Conservation (phyloP, 306 rosid species). For the Castanea sativa region DNA sequence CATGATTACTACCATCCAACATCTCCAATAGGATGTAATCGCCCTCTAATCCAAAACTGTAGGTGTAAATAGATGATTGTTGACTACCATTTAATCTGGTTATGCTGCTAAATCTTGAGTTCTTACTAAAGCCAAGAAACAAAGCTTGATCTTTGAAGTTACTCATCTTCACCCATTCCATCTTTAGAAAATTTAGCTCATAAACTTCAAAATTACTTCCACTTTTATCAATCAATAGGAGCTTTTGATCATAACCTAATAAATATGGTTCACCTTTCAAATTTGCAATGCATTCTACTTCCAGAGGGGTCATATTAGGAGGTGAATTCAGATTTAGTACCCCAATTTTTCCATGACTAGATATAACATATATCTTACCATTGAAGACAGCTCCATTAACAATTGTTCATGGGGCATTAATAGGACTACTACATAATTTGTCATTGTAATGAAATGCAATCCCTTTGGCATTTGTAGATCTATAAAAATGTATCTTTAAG, state of each 20-base stretch:
- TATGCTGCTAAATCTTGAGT: background rate
- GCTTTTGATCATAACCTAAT: background rate
- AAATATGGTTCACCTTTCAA: background rate
- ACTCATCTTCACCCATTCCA: background rate
- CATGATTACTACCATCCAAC: too few relatives aligned
- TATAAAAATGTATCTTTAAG: background rate
- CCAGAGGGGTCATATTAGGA: background rate
- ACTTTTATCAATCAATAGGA: background rate
- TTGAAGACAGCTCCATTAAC: background rate
- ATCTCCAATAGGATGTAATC: too few relatives aligned
- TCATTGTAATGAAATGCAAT: background rate
- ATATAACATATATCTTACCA: background rate
- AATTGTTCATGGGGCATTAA: background rate
- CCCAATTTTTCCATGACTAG: background rate
- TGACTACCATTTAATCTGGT: background rate
- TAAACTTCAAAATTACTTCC: background rate
- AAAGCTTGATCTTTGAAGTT: background rate
- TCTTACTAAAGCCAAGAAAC: background rate
- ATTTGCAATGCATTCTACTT: background rate
- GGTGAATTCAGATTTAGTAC: background rate
- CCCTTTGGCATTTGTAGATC: background rate
- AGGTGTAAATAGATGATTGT: background rate
- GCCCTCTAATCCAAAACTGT: too few relatives aligned
- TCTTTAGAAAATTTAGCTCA: background rate
- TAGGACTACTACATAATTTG: too few relatives aligned